Evolutionary conservation across 1,284 basidiomycete species (phyloP).

Genomic region (Stereum hirsutum): DNA sequence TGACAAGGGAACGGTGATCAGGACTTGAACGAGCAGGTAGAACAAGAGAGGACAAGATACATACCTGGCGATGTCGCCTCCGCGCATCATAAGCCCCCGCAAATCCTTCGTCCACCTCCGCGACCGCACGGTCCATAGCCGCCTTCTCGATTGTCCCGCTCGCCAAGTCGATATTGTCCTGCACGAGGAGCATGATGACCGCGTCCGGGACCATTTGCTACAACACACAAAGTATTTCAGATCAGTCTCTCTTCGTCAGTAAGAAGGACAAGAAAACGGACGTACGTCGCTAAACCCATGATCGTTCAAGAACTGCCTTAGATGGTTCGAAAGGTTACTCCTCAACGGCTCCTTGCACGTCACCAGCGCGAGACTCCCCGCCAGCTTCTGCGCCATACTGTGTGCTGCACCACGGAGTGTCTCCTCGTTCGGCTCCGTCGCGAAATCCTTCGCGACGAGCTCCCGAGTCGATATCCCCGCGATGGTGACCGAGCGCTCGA

Average conservation of each 20-base stretch:
- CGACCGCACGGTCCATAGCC: slow-evolving; percentile 93
- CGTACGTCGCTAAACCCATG: slow-evolving; percentile 82
- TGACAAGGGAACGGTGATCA: slow-evolving; percentile 17
- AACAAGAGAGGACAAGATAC: not conserved
- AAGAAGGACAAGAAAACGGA: slow-evolving; percentile 2
- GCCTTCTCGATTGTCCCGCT: slow-evolving; percentile 95
- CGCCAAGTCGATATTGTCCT: slow-evolving; percentile 92
- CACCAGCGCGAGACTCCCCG: slow-evolving; percentile 92
- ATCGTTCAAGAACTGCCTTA: slow-evolving; percentile 73
- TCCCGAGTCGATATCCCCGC: slow-evolving; percentile 97
- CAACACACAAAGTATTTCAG: not conserved
- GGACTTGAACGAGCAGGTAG: not conserved
- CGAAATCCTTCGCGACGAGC: slow-evolving; percentile 94
- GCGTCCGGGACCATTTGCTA: slow-evolving; percentile 59
- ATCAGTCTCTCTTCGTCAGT: too few relatives aligned
- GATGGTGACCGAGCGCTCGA: slow-evolving; percentile 98
- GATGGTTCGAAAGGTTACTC: slow-evolving; percentile 86
- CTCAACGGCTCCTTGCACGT: slow-evolving; percentile 98
- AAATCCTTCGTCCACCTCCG: slow-evolving; percentile 94
- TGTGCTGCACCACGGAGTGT: slow-evolving; percentile 91
- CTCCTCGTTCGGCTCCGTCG: slow-evolving; percentile 87
- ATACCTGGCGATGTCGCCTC: slow-evolving; percentile 81
- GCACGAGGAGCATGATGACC: slow-evolving; percentile 74
- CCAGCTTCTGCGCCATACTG: slow-evolving; percentile 95
- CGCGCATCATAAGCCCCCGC: slow-evolving; percentile 76